Evolutionary conservation across 305 asterid genomes (phyloP).

Genomic region (Solanum aculeatissimum): DNA sequence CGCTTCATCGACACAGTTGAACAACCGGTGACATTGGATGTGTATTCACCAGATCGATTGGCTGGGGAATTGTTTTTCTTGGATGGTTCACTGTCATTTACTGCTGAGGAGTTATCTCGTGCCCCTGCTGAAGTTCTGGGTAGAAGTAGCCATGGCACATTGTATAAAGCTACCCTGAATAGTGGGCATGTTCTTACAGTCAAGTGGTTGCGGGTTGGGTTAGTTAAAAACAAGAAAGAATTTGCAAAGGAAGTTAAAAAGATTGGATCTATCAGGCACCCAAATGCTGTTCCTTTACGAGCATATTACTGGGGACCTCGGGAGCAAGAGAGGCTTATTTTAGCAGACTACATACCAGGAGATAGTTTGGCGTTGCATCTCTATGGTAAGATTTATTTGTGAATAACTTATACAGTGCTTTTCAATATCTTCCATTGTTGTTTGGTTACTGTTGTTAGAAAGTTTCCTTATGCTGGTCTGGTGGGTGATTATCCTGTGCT

Average conservation of each 20-base stretch:
- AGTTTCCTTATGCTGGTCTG: neutral
- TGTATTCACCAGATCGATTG: conserved; percentile 82
- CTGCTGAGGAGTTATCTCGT: conserved; percentile 86
- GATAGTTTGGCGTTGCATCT: conserved; percentile 94
- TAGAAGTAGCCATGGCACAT: conserved; percentile 92
- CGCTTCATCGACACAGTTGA: conserved; percentile 49
- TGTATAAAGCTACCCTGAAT: conserved; percentile 79
- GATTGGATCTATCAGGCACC: conserved; percentile 71
- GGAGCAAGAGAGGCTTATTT: conserved; percentile 83
- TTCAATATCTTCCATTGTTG: neutral
- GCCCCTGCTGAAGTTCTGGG: conserved; percentile 99
- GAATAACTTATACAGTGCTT: neutral
- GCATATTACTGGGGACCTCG: conserved; percentile 99
- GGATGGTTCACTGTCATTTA: conserved; percentile 55
- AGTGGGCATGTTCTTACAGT: conserved; percentile 78
- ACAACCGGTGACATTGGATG: conserved; percentile 52
- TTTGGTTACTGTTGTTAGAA: neutral
- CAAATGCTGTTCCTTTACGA: conserved; percentile 45
- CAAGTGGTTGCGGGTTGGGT: conserved; percentile 91
- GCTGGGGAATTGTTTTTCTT: conserved; percentile 81
- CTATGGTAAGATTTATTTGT: conserved; percentile 44
- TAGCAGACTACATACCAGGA: conserved; percentile 74
- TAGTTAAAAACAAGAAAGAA: conserved; percentile 85
- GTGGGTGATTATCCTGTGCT: neutral
- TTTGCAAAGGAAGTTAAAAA: conserved; percentile 80